phyloP scores from a whole-genome alignment of 106 monocot species.

The Apostasia shenzhenica region DNA sequence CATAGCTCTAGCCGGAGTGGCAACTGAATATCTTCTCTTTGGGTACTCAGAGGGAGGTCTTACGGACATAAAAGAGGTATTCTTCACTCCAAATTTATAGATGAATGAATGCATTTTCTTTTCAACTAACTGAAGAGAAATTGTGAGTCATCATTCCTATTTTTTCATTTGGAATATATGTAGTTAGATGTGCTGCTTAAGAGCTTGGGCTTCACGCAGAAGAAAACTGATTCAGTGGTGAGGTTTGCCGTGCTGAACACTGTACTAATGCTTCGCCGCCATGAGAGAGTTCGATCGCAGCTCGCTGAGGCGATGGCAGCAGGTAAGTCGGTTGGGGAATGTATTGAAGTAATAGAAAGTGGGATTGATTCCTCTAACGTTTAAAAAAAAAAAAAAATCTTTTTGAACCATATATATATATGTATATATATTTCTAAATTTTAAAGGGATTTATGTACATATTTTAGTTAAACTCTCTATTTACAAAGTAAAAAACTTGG shows the following conservation, averaged over 20 bases:
- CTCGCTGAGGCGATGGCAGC: constrained; percentile 78
- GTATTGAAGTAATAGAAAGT: constrained; percentile 67
- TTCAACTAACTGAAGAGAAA: too few relatives aligned
- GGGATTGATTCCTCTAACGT: constrained; percentile 32
- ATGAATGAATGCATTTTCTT: neutral
- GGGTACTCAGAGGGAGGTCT: constrained; percentile 85
- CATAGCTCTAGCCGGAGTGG: constrained; percentile 89
- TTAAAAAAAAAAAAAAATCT: neutral
- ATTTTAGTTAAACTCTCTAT: too few relatives aligned
- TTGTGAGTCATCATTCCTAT: too few relatives aligned
- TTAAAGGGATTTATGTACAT: too few relatives aligned
- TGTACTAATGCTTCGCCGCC: constrained; percentile 53
- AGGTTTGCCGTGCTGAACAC: constrained; percentile 91
- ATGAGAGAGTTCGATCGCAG: constrained; percentile 43
- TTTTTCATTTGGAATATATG: neutral
- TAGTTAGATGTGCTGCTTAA: constrained; percentile 71
- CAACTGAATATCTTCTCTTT: constrained; percentile 87
- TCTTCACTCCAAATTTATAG: neutral
- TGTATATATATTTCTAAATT: too few relatives aligned
- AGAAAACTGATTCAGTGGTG: constrained; percentile 88
- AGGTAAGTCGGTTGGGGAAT: constrained; percentile 54
- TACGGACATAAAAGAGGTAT: constrained; percentile 53
- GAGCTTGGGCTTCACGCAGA: constrained; percentile 83
- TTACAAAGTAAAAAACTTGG: too few relatives aligned
- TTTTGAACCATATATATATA: too few relatives aligned